Evolutionary conservation across 2,329 filamentous ascomycete species (phyloP), one percentile per base, ranked within the genome.

Genomic region (Fusarium dimerum): DNA sequence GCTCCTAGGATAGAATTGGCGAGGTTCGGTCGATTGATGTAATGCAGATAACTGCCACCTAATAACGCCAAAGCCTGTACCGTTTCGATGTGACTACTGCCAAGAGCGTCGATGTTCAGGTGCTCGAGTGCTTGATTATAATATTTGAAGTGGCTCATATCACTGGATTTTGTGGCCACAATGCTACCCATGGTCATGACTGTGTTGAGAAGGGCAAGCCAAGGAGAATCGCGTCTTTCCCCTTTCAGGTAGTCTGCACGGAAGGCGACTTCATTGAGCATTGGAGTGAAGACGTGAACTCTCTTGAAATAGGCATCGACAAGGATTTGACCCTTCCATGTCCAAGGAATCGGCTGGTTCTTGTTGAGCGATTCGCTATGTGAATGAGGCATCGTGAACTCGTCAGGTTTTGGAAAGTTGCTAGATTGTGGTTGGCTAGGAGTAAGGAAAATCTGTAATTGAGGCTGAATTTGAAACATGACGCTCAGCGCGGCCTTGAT

Each of bases 281-380:
- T 84, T 0, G 88, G 88, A 5, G 87, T 81, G 59, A 90, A 87
- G 1, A 86, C 82, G 55, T 91, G 88, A 20, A 89, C 81, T 32
- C 85, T 81, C 59, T 86, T 85, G 68, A 91, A 91, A 68, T 90
- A 91, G n/a, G 86, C 85, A 60, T 90, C 85, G 40, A 90, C 83
- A 10, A 90, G 74, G 6, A 83, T 83, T 66, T 88, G 83, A 15
- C 86, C 86, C 61, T 88, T 86, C 66, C 81, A 82, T 15, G 81
- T 80, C 76, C 84, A 82, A 38, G 81, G 70, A 26, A 84, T 76
- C 43, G 76, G 72, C 56, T 78, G 75, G 2, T 73, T 75, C 40
- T 82, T 76, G 48, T 79, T 78, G 2, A 75, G 70, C 2, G 70
- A 70, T n/a, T 70, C 61, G 26, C 73, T 68, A 60, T 74, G 77